These are phyloP conservation scores for Tubosaeta sp. DNA, from an alignment of 768 basidiomycete genomes.

Conservation along the genomic window DNA sequence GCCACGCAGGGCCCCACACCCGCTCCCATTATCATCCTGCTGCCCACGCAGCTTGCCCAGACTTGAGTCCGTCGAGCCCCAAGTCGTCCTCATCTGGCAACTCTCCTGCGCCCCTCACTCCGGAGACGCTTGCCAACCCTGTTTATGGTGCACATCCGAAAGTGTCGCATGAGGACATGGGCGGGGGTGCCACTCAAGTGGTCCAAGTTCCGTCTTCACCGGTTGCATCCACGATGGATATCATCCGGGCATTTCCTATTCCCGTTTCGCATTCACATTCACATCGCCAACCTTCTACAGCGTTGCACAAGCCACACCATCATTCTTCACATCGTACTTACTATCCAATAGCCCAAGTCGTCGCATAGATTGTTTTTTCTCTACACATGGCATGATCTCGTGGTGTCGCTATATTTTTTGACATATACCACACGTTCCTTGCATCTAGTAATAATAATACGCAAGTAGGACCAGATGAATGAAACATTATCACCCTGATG, in stretches of 20 bases:
- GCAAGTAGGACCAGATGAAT: not conserved
- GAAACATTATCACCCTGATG: not conserved
- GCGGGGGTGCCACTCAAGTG: slow-evolving; percentile 26
- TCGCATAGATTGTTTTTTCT: slow-evolving; percentile 16
- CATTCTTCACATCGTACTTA: slow-evolving; percentile 23
- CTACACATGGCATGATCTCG: slow-evolving; percentile 1
- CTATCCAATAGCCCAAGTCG: slow-evolving; percentile 19
- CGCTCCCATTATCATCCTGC: slow-evolving; percentile 16
- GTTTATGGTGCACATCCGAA: slow-evolving; percentile 18
- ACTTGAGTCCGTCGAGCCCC: slow-evolving; percentile 40
- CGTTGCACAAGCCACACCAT: slow-evolving; percentile 25
- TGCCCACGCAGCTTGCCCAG: slow-evolving; percentile 34
- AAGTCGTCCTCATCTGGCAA: slow-evolving; percentile 35
- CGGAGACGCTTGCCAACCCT: slow-evolving; percentile 22
- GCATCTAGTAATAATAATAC: not conserved
- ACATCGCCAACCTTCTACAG: slow-evolving; percentile 11
- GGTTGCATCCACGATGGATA: slow-evolving; percentile 35
- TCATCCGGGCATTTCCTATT: slow-evolving; percentile 47
- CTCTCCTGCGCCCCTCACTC: slow-evolving; percentile 32
- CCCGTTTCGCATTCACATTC: slow-evolving; percentile 31
- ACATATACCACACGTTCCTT: slow-evolving; percentile 26
- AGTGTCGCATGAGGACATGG: slow-evolving; percentile 26
- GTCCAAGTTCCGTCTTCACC: slow-evolving; percentile 17
- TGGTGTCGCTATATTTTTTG: slow-evolving; percentile 35
- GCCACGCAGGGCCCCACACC: slow-evolving; percentile 21